These are phyloP conservation scores for Annona cherimola DNA, from an alignment of 164 flowering plant genomes.

Conservation along the genomic window DNA sequence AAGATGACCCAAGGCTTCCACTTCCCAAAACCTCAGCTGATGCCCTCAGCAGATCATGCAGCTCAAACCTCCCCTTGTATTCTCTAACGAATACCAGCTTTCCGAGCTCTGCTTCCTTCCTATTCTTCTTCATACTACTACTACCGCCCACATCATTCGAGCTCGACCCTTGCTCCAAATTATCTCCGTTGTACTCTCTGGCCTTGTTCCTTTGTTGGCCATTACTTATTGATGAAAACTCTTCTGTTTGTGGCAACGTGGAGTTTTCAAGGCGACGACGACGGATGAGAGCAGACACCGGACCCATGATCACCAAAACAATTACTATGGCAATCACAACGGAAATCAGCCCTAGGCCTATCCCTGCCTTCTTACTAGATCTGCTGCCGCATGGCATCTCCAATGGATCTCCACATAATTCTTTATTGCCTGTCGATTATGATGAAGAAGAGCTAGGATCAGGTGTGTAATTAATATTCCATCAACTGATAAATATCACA, in stretches of 20 bases:
- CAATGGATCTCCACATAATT: conserved; percentile 51
- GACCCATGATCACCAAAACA: conserved; percentile 19
- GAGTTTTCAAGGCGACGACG: conserved; percentile 1
- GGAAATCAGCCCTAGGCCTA: conserved; percentile 7
- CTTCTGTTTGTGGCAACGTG: background rate
- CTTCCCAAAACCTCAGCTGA: conserved; percentile 80
- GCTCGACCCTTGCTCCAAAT: conserved; percentile 1
- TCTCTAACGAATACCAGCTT: conserved; percentile 58
- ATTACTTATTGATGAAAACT: background rate
- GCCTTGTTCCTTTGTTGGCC: conserved; percentile 3
- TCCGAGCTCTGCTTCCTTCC: conserved; percentile 9
- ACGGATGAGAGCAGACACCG: conserved; percentile 14
- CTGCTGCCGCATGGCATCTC: conserved; percentile 6
- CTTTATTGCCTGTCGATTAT: conserved; percentile 38
- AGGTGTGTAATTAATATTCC: background rate
- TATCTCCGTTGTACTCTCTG: background rate
- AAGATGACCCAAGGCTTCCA: conserved; percentile 69
- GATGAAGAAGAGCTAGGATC: background rate
- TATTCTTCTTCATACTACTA: conserved; percentile 8
- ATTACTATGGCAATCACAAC: conserved; percentile 15
- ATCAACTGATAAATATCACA: background rate
- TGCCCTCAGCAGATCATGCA: conserved; percentile 66
- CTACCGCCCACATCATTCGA: background rate
- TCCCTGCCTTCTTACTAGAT: background rate
- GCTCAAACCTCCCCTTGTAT: conserved; percentile 47